Evolutionary conservation across 1,284 basidiomycete genomes (phyloP), one percentile per base, ranked within the genome.

Genomic region (Schizophyllum commune): DNA sequence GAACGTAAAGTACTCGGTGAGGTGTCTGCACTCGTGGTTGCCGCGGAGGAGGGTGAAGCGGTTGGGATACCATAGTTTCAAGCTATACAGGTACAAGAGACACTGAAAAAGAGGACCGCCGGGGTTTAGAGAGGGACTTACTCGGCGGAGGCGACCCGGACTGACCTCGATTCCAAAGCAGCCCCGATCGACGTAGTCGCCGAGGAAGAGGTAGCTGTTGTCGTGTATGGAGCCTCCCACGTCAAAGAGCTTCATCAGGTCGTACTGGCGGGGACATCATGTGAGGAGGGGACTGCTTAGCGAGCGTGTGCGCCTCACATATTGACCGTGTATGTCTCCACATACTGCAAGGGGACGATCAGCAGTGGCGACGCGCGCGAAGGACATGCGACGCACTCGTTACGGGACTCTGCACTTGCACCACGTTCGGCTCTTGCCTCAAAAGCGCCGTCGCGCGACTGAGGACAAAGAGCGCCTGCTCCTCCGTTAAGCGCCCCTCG

Each of bases 241-340:
- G 71, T 98, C 96, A 69, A 99, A 96, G 55, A 98, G 82, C 74
- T 98, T 98, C 91, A 99, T 96, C 64, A 99, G 83, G 75, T 99
- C 95, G 72, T 95, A 97, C 94, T 96, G 68, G 32, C 27, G 59
- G 39, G 53, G 11, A 52, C 51, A 17, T 20, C 13, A 55, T 13
- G 53, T 55, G 19, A 55, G 53, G 27, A 27, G 27, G 20, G 53
- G 27, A 3, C 3, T 55, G 53, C 53, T 13, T 19, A 55, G 53
- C 17, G 39, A 13, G 53, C 20, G 51, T 58, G 52, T 17, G 52
- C 56, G 22, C 77, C 92, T 76, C 76, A 96, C 94, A 76, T 96
- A 99, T 90, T 99, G 96, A 8, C 96, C 96, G 73, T 99, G 96
- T 60, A 98, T 96, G 77, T 99, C 96, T 58, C 96, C 96, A 70